Percentiles rank a stretch among this genome's conserved stretches.
Conservation (phyloP, 768 basidiomycete species). For the Roridomyces roridus region DNA sequence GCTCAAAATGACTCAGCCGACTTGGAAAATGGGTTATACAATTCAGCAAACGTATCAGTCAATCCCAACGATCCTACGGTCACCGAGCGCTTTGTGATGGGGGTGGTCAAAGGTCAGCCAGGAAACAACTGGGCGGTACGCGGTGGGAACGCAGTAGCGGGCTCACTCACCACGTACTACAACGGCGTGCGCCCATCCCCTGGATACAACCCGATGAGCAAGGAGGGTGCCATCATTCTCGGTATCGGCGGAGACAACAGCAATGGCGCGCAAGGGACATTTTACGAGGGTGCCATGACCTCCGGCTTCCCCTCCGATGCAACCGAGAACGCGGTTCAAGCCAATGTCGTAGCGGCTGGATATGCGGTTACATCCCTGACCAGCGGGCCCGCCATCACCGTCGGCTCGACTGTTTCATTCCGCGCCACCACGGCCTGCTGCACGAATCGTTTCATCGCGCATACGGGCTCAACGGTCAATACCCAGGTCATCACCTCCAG, state of each 20-base stretch:
- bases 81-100: slow-evolving; percentile 19
- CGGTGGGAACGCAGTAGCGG: slow-evolving; percentile 8
- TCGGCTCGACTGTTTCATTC: slow-evolving; percentile 6
- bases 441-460: slow-evolving; percentile 15
- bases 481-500: slow-evolving; percentile 13
- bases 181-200: slow-evolving; percentile 9
- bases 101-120: slow-evolving; percentile 15
- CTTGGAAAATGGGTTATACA: slow-evolving; percentile 10
- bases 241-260: slow-evolving; percentile 13
- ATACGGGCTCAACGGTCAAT: slow-evolving; percentile 11
- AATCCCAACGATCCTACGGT: slow-evolving; percentile 15
- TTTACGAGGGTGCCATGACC: slow-evolving; percentile 19
- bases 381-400: slow-evolving; percentile 14
- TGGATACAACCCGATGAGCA: slow-evolving; percentile 21
- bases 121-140: slow-evolving; percentile 10
- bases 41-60: neutral
- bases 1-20: too few species aligned
- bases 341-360: slow-evolving; percentile 15
- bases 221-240: slow-evolving; percentile 24
- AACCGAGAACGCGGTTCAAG: slow-evolving; percentile 15
- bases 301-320: slow-evolving; percentile 16
- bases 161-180: slow-evolving; percentile 15
- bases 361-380: slow-evolving; percentile 14
- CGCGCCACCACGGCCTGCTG: slow-evolving; percentile 9
- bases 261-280: slow-evolving; percentile 6